These are phyloP conservation scores for Misopates orontium DNA, from an alignment of 257 asterid species.

Conservation along the genomic window DNA sequence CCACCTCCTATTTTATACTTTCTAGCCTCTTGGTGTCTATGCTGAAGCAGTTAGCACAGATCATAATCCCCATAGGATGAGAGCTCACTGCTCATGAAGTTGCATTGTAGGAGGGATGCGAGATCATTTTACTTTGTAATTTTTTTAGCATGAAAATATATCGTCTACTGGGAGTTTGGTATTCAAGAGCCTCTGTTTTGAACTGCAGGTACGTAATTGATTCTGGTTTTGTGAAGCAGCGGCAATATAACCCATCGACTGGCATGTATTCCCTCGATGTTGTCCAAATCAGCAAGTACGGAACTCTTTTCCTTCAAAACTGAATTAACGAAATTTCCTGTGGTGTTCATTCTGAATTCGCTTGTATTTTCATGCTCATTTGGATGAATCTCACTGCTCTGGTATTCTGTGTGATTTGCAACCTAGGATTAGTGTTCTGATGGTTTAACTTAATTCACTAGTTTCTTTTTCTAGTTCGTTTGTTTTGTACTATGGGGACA, in stretches of 20 bases:
- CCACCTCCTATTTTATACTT: not conserved
- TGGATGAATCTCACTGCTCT: conserved; percentile 10
- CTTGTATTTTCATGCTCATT: conserved; percentile 9
- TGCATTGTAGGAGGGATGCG: not conserved
- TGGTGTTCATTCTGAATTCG: conserved; percentile 10
- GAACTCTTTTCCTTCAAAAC: conserved; percentile 2
- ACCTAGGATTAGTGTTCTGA: not conserved
- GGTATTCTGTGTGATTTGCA: not conserved
- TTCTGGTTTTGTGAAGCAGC: conserved; percentile 95
- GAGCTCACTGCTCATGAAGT: not conserved
- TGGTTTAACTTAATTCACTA: not conserved
- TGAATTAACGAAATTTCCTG: conserved; percentile 6
- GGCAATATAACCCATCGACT: conserved; percentile 88
- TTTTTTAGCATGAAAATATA: not conserved
- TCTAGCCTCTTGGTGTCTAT: not conserved
- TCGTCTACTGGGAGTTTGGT: not conserved
- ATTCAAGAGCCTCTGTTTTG: conserved; percentile 23
- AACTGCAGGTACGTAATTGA: conserved; percentile 80
- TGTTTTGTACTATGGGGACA: not conserved
- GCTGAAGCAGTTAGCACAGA: not conserved
- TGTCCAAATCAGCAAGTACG: conserved; percentile 97
- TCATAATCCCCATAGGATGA: not conserved
- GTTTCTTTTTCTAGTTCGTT: not conserved
- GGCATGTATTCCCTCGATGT: conserved; percentile 97
- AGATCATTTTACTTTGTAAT: not conserved